These are phyloP conservation scores for Vaccinium vitisidaea DNA, from an alignment of 148 eudicot species.

Conservation along the genomic window DNA sequence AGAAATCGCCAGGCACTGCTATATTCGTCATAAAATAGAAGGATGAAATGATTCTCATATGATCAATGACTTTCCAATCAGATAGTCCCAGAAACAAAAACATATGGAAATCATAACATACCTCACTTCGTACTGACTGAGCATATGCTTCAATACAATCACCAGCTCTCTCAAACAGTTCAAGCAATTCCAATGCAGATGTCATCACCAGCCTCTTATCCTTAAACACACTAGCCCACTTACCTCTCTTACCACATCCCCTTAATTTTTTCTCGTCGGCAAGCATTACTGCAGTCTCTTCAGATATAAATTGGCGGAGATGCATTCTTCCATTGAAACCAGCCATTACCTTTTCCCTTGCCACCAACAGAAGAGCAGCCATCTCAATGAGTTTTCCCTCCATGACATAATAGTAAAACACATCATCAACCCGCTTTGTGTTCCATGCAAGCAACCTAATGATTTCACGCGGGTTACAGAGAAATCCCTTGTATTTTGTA, in stretches of 20 bases:
- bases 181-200: background rate
- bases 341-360: background rate
- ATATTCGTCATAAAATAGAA: no score
- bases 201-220: background rate
- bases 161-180: background rate
- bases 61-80: background rate
- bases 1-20: background rate
- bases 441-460: background rate
- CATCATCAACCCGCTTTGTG: background rate
- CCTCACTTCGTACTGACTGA: background rate
- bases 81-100: background rate
- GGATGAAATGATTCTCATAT: background rate
- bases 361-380: background rate
- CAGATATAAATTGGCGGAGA: background rate
- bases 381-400: background rate
- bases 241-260: background rate
- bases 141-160: background rate
- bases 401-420: background rate
- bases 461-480: background rate
- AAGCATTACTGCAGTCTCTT: background rate
- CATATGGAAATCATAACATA: background rate
- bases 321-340: background rate
- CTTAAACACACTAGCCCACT: background rate
- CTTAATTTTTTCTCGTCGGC: background rate
- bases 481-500: no score